These are phyloP conservation scores for Carpinus viminea DNA, from an alignment of 306 rosid genomes.

Conservation along the genomic window DNA sequence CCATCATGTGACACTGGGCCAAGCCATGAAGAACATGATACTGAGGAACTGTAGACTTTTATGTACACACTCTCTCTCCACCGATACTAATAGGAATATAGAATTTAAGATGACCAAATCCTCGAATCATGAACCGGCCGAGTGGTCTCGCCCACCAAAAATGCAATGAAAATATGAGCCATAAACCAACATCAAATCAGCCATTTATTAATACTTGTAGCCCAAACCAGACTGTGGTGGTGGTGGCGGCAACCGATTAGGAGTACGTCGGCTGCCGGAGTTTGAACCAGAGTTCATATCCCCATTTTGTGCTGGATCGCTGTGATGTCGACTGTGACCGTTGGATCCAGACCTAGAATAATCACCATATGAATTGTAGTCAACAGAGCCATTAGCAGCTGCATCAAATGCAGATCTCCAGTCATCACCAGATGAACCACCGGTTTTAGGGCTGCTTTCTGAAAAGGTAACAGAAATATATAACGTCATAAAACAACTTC, in stretches of 20 bases:
- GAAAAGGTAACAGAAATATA: conserved; percentile 27
- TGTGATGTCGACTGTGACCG: conserved; percentile 71
- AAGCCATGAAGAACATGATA: conserved; percentile 36
- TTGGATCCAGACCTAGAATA: conserved; percentile 66
- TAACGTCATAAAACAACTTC: conserved; percentile 12
- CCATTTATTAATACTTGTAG: conserved; percentile 56
- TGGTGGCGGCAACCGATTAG: conserved; percentile 81
- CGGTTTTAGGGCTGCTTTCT: conserved; percentile 86
- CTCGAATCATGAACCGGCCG: conserved; percentile 42
- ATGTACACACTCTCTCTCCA: conserved; percentile 68
- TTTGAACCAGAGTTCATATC: conserved; percentile 61
- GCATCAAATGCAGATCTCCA: conserved; percentile 96
- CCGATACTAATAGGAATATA: conserved; percentile 47
- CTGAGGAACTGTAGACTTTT: conserved; percentile 52
- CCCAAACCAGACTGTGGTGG: conserved; percentile 76
- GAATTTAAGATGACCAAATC: conserved; percentile 39
- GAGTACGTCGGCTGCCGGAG: conserved; percentile 86
- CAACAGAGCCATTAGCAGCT: conserved; percentile 69
- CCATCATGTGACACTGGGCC: conserved; percentile 30
- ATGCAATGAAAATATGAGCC: conserved; percentile 47
- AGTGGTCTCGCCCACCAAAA: conserved; percentile 56
- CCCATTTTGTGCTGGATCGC: conserved; percentile 88
- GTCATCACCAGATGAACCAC: conserved; percentile 71
- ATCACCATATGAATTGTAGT: conserved; percentile 36
- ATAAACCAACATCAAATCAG: conserved; percentile 25